Base-by-base conservation (phyloP, 2,329 filamentous ascomycete genomes). In the Xylariales sp. region DNA sequence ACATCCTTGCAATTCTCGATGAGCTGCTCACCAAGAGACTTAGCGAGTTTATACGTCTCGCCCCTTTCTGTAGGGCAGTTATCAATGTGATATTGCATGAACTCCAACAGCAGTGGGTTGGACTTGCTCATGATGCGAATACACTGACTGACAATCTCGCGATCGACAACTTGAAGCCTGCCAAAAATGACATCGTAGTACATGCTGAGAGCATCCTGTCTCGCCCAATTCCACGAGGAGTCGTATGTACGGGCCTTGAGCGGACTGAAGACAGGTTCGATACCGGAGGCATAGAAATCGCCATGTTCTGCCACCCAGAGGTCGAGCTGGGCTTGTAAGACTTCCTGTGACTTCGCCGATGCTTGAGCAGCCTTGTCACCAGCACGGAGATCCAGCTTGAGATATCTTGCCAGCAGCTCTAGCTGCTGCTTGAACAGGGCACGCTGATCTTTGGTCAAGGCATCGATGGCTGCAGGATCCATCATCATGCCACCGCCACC, bases 41-140 rank as follows among this genome's bases (percentile, higher is more conserved):
- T 95, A 29, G 93, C 93, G n/a, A 98, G 81, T 67, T 93, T 79
- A 67, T 98, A 98, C 2, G 93, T 98, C 69, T 98, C 93, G 42
- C 93, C 93, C 35, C 91, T 85, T 58, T 98, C 90, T 0, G 90
- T 90, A 1, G 93, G 93, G 69, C 91, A 97, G 70, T 97, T 93
- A 56, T 98, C 93, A 56, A 98, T 98, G 69, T 98, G 93, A 55
- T 98, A 97, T 61, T 98, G 93, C 93, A 98, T 98, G 66, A 96
- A 98, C 52, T 98, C 91, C 41, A 98, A 78, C 2, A 98, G 80
- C 24, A 88, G 85, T 3, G 93, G 93, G 61, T 97, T 98, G 23
- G 93, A 95, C 46, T 93, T 86, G 72, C 96, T 98, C 93, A 98
- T 98, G 67, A 98, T 93, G 50, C 88, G 86, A 57, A 98, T 97